Conservation (phyloP, 2,329 filamentous ascomycete species). For the Trichoderma gracile region DNA sequence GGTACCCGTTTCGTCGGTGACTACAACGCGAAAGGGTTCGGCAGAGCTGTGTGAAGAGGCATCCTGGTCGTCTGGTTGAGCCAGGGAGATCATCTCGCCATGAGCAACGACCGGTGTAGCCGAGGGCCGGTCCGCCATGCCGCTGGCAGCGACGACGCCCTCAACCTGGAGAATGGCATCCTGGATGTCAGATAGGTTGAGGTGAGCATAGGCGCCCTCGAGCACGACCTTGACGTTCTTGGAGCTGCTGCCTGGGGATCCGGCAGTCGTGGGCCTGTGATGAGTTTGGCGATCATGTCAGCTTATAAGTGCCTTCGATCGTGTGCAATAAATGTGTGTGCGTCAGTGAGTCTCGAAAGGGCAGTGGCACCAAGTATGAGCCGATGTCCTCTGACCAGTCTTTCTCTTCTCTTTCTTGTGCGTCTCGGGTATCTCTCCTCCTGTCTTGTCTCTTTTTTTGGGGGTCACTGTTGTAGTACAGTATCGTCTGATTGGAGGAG, state of each 20-base stretch:
- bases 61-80: slow-evolving; percentile 13
- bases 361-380: not conserved
- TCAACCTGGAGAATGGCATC: slow-evolving; percentile 41
- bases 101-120: not conserved
- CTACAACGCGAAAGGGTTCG: slow-evolving; percentile 30
- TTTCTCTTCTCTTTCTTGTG: too few relatives aligned
- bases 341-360: not conserved
- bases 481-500: slow-evolving; percentile 14
- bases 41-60: not conserved
- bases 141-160: slow-evolving; percentile 5
- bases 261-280: slow-evolving; percentile 16
- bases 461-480: not conserved
- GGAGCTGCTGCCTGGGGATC: slow-evolving; percentile 13
- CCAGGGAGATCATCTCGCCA: slow-evolving; percentile 17
- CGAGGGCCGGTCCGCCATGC: not conserved
- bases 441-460: not conserved
- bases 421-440: not conserved
- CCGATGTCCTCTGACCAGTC: not conserved
- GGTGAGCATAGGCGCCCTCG: slow-evolving; percentile 38
- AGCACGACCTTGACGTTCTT: slow-evolving; percentile 24
- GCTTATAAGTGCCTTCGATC: slow-evolving; percentile 1
- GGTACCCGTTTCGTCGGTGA: slow-evolving; percentile 33
- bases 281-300: slow-evolving; percentile 11
- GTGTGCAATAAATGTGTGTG: not conserved
- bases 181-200: slow-evolving; percentile 40